phyloP scores from a whole-genome alignment of 1,139 yeast genomes.

The Nematodospora anomalae region DNA sequence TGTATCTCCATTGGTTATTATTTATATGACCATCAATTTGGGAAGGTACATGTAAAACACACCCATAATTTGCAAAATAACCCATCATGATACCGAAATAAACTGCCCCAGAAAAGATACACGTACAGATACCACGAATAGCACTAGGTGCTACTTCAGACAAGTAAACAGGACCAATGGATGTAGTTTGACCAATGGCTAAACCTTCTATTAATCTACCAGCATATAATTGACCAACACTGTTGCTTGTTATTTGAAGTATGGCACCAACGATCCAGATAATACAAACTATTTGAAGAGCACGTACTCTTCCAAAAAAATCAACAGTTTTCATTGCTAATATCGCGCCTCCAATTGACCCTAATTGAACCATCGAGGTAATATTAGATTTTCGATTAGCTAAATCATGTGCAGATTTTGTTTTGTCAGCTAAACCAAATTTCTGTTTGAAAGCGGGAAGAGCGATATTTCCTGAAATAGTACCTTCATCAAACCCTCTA shows the following conservation, averaged over 20 bases:
- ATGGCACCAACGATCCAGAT: constrained; percentile 49
- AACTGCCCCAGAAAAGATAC: constrained; percentile 56
- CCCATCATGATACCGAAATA: constrained; percentile 55
- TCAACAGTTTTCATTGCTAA: constrained; percentile 49
- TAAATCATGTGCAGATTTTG: constrained; percentile 32
- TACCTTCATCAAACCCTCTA: constrained; percentile 63
- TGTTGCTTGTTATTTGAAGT: constrained; percentile 46
- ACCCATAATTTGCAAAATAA: constrained; percentile 49
- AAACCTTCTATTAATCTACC: constrained; percentile 57
- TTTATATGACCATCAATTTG: constrained; percentile 14
- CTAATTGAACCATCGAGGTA: constrained; percentile 63
- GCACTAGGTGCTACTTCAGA: constrained; percentile 55
- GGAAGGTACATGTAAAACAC: constrained; percentile 32
- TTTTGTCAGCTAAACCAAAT: constrained; percentile 48
- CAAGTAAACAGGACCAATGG: constrained; percentile 51
- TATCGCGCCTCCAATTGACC: constrained; percentile 58
- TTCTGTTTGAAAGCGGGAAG: constrained; percentile 35
- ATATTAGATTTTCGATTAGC: constrained; percentile 56
- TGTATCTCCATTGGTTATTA: constrained; percentile 39
- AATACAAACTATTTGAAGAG: constrained; percentile 46
- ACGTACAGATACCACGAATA: constrained; percentile 51
- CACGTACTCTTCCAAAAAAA: constrained; percentile 53
- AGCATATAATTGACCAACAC: constrained; percentile 51
- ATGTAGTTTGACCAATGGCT: constrained; percentile 58
- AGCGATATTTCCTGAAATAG: constrained; percentile 17